phyloP scores from a whole-genome alignment of 2,329 filamentous ascomycete genomes.

The Hypoxylon sp. region DNA sequence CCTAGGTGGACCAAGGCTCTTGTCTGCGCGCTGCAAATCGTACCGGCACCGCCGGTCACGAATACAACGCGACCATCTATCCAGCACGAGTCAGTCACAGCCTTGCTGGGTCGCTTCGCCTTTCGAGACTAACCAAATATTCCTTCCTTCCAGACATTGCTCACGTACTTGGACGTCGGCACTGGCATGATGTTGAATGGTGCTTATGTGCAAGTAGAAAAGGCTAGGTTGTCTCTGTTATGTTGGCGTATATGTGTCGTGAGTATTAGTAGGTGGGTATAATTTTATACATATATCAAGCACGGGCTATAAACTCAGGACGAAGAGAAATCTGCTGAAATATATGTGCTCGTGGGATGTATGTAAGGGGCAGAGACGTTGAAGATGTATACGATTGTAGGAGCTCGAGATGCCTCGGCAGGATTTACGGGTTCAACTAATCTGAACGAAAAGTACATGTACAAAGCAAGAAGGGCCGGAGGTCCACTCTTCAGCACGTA shows the following conservation, averaged over 20 bases:
- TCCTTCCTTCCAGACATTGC: slow-evolving; percentile 83
- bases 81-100: slow-evolving; percentile 16
- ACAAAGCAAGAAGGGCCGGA: no score
- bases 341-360: background rate
- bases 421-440: no score
- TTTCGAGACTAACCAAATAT: slow-evolving; percentile 73
- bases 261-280: no score
- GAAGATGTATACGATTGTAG: background rate
- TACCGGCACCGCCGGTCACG: slow-evolving; percentile 92
- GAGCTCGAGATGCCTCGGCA: background rate
- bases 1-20: slow-evolving; percentile 89
- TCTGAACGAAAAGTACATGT: no score
- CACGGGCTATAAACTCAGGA: background rate
- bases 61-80: slow-evolving; percentile 90
- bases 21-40: slow-evolving; percentile 94
- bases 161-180: slow-evolving; percentile 78
- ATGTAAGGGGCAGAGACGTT: background rate
- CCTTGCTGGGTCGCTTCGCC: background rate
- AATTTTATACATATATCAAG: background rate
- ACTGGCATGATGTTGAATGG: slow-evolving; percentile 65
- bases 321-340: background rate
- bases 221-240: background rate
- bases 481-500: background rate
- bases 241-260: background rate
- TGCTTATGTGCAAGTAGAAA: background rate